Evolutionary conservation across 1,284 basidiomycete genomes (phyloP), one percentile per base, ranked within the genome.

Genomic region (Xanthoconium separans): DNA sequence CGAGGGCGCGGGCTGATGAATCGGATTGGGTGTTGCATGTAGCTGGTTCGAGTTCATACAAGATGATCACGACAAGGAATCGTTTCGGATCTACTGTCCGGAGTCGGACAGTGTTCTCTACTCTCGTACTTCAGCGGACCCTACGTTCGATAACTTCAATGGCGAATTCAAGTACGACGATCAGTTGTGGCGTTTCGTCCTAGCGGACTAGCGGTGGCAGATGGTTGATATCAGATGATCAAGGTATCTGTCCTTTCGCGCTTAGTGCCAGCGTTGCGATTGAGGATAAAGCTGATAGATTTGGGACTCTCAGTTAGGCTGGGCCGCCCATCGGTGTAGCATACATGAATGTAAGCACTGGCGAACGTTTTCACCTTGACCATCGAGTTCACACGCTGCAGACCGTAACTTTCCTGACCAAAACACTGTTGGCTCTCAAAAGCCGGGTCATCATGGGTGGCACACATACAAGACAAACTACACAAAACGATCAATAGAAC

Each of bases 401-500:
- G 33, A 13, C 31, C 13, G 22, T 5, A 27, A 27, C 27, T 27
- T 27, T 15, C 15, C 7, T 34, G 13, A 16, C 6, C 13, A 15
- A 34, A 34, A 34, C 33, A 7, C 12, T 16, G 15, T 34, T 16
- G 6, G 33, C 31, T 22, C 18, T 15, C 16, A 31, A 27, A 27
- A 16, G 29, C 37, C 44, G 13, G 10, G 36, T 48, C 43, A 42
- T 51, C 16, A n/a, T n/a, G 15, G 16, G 43, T 13, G 27, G 43
- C 50, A 62, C 53, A 57, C 51, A 65, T 30, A 47, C 15, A 48
- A 15, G 29, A 52, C 46, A 56, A 41, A 50, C 56, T 57, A 65
- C 60, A 58, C 36, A 44, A 42, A 52, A 12, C 18, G 44, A 42
- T n/a, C 44, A 53, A 55, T 48, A 49, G 24, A 44, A 55, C 51